Conservation (phyloP, 768 basidiomycete species). For the Kwoniella heveanensis region DNA sequence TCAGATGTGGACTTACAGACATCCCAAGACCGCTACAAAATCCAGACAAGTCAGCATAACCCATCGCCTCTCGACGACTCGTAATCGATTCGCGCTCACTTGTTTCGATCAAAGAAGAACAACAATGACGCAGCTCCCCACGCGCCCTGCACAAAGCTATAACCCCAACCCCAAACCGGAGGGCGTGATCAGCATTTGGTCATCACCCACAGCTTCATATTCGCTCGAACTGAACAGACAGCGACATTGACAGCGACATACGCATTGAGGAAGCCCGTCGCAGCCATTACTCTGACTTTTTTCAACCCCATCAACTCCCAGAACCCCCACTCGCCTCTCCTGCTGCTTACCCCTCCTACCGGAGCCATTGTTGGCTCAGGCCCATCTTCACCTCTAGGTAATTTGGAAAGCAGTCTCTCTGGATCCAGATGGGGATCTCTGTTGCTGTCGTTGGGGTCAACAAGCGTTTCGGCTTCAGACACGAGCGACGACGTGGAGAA, state of each 20-base stretch:
- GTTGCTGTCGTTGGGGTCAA: slow-evolving; percentile 13
- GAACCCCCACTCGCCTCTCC: slow-evolving; percentile 42
- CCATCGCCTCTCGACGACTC: neutral
- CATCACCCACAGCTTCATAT: too few relatives aligned
- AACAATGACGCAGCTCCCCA: slow-evolving; percentile 51
- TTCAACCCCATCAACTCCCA: slow-evolving; percentile 46
- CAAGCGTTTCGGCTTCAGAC: slow-evolving; percentile 48
- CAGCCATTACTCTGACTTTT: slow-evolving; percentile 42
- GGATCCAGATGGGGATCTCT: neutral
- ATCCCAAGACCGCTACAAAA: slow-evolving; percentile 49
- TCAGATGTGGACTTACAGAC: slow-evolving; percentile 30
- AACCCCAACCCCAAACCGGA: too few relatives aligned
- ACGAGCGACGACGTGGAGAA: slow-evolving; percentile 23
- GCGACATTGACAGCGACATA: too few relatives aligned
- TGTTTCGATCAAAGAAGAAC: slow-evolving; percentile 53
- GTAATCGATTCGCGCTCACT: slow-evolving; percentile 32
- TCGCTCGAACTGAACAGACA: too few relatives aligned
- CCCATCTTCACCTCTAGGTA: slow-evolving; percentile 12
- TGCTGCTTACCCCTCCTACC: neutral
- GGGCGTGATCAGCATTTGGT: too few relatives aligned
- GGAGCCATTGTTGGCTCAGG: neutral
- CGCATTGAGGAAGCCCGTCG: slow-evolving; percentile 50
- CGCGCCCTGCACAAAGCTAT: slow-evolving; percentile 49
- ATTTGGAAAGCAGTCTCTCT: slow-evolving; percentile 2
- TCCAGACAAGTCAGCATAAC: slow-evolving; percentile 8